Evolutionary conservation across 306 rosid genomes (phyloP).

Genomic region (Corylus heterophylla): DNA sequence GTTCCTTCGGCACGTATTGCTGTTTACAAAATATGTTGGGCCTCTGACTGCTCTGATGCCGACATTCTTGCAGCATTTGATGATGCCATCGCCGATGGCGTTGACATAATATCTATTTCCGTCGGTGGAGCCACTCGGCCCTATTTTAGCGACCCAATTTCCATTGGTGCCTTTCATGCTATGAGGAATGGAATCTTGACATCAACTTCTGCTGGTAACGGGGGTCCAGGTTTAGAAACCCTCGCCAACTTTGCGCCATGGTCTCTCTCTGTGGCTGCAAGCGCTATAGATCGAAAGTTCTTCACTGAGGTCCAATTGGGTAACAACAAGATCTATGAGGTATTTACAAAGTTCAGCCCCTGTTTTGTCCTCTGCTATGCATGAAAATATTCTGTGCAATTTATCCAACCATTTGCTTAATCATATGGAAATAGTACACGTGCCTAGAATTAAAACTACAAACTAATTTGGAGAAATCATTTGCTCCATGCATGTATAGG

Average conservation of each 20-base stretch:
- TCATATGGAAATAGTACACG: too few species aligned
- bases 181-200: slow-evolving; percentile 46
- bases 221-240: slow-evolving; percentile 27
- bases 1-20: slow-evolving; percentile 51
- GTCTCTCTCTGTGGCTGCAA: too few species aligned
- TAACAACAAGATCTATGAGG: too few species aligned
- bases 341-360: too few species aligned
- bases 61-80: slow-evolving; percentile 42
- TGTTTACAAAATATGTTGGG: slow-evolving; percentile 47
- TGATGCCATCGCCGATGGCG: slow-evolving; percentile 54
- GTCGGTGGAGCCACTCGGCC: slow-evolving; percentile 13
- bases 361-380: too few species aligned
- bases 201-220: slow-evolving; percentile 39
- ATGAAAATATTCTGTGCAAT: too few species aligned
- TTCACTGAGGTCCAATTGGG: too few species aligned
- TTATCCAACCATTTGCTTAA: too few species aligned
- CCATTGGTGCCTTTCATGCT: slow-evolving; percentile 64
- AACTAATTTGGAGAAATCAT: not conserved
- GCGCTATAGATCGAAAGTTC: too few species aligned
- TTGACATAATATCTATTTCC: slow-evolving; percentile 48
- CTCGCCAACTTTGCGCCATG: not conserved
- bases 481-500: slow-evolving; percentile 30
- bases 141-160: slow-evolving; percentile 7
- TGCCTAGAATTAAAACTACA: too few species aligned
- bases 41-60: not conserved